Base-by-base conservation (phyloP, 352 stramenopile genomes). In the Phytophthora pistaciae region DNA sequence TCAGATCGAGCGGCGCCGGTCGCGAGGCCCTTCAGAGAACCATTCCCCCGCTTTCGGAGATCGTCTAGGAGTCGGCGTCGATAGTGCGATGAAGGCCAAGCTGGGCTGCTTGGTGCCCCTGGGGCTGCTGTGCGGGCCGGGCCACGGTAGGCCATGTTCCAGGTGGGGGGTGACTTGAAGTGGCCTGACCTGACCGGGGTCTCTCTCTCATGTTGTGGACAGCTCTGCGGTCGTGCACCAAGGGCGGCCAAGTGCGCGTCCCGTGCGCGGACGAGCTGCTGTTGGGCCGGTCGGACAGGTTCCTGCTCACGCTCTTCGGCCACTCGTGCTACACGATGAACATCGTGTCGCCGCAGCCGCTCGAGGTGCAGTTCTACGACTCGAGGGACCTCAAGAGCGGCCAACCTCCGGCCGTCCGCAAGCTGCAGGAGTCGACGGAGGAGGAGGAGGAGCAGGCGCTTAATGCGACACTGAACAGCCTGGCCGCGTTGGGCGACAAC, bases 321-420 rank as follows among this genome's bases (percentile, higher is more conserved):
- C 82, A 90, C 60, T 67, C 71, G 10, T 91, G 84, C 69, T 91
- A 90, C 55, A 69, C 66, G 27, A 75, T 91, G 58, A 54, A 66
- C 29, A 67, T 90, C 27, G 54, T 66, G 29, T 82, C 84, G 5
- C 63, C 64, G 1, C 57, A 76, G 33, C 80, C 82, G 31, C 66
- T 91, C 18, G 79, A 90, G 44, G 82, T 86, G 53, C 80, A 74
- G 31, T 87, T 91, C 56, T 88, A 88, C 70, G 82, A 88, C 54
- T 64, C 66, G 36, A 53, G 60, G 60, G 71, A 67, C 56, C 68
- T 69, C 60, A 62, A 77, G 59, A 66, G 54, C 23, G 60, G 49
- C 25, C 40, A 10, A 5, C 48, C 66, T 52, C 53, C 61, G 40
- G 60, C 66, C 21, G 63, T 57, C 23, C 68, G 66, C 8, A 68